Evolutionary conservation across 495 filamentous ascomycete genomes (phyloP), one percentile per base, ranked within the genome.

Genomic region (Hypomontagnella submonticulosa): DNA sequence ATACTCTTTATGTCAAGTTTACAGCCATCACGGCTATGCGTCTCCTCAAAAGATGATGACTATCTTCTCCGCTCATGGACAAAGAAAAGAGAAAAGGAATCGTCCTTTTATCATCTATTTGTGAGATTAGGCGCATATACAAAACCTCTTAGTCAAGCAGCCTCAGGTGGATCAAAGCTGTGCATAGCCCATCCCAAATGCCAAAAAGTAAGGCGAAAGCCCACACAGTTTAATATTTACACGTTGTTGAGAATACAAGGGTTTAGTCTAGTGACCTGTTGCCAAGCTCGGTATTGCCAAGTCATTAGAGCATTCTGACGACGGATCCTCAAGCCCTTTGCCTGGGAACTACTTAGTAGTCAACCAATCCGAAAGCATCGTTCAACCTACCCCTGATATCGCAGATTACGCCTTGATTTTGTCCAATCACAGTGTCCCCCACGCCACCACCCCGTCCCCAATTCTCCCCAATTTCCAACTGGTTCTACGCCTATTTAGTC

Each of bases 401-500:
- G 43, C 18, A 60, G 66, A 69, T 69, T 69, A 69, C 49, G 43
- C 27, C 54, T 54, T 38, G 48, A 51, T 44, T 34, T 56, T 41
- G 19, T 13, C 66, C 60, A 69, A 69, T 69, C 60, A 63, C 18
- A 63, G 12, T 36, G 6, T 32, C 49, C 43, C 60, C 60, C 66
- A 57, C 66, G 66, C 55, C 60, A 69, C 60, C 59, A 20, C 32
- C 34, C 37, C 23, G 6, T 23, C 36, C 47, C 66, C 54, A 15
- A 41, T 58, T 63, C 33, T 15, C 47, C 40, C n/a, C 13, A 40
- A 51, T 38, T 69, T 52, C 60, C 50, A 56, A 54, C 20, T 63
- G 13, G 48, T 59, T 63, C 66, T 69, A 63, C 50, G 66, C 66
- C 65, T 69, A 69, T 69, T 69, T 69, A 69, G 66, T 69, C 60